These are phyloP conservation scores for Priceomyces haplophilus DNA, from an alignment of 805 yeast genomes.

Conservation along the genomic window DNA sequence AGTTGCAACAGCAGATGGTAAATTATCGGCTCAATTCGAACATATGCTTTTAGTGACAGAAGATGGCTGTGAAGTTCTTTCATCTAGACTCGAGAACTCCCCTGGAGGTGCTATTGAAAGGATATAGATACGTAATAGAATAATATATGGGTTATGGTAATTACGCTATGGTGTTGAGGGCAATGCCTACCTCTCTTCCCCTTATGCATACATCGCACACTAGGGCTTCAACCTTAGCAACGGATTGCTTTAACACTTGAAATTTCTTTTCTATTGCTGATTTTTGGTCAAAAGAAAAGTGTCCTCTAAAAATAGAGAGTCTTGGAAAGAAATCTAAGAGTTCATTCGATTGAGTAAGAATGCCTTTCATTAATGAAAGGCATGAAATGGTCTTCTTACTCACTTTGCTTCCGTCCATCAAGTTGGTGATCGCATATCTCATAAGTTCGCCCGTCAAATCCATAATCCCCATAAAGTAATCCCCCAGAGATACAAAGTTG, in stretches of 20 bases:
- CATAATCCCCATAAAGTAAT: conserved; percentile 39
- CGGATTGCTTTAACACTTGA: conserved; percentile 20
- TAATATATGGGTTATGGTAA: neutral
- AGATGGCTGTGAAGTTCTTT: conserved; percentile 85
- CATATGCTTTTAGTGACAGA: conserved; percentile 92
- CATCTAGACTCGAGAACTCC: conserved; percentile 72
- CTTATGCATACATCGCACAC: conserved; percentile 21
- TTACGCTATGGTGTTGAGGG: too few species aligned
- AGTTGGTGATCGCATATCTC: conserved; percentile 34
- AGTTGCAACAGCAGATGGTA: conserved; percentile 85
- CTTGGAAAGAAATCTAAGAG: conserved; percentile 17
- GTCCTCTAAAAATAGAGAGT: conserved; percentile 16
- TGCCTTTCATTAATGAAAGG: conserved; percentile 15
- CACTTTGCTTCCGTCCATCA: conserved; percentile 14
- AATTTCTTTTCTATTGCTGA: conserved; percentile 18
- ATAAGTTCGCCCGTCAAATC: conserved; percentile 43
- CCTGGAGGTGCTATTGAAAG: conserved; percentile 86
- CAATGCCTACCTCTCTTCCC: conserved; percentile 13
- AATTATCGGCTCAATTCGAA: conserved; percentile 89
- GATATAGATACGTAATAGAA: conserved; percentile 22
- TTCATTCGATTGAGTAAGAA: conserved; percentile 10
- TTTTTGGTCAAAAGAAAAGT: conserved; percentile 12
- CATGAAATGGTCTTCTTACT: conserved; percentile 10
- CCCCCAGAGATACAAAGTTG: conserved; percentile 18
- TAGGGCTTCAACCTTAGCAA: conserved; percentile 21